Conservation (phyloP, 164 flowering plant species). For the Cinnamomum micranthum region DNA sequence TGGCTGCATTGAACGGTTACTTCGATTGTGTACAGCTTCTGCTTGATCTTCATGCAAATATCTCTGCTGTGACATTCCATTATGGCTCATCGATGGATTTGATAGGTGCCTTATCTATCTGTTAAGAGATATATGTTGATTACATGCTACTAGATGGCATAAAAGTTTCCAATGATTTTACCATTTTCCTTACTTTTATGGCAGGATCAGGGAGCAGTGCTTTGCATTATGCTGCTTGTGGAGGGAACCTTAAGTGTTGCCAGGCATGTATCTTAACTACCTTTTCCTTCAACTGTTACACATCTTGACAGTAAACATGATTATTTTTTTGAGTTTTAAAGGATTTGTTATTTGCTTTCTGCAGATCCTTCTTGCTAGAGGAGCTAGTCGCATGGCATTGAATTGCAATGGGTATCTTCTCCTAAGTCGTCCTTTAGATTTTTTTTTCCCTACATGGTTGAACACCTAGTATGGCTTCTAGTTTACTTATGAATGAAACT, state of each 20-base stretch:
- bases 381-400: conserved; percentile 71
- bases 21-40: conserved; percentile 89
- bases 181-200: not conserved
- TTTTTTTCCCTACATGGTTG: not conserved
- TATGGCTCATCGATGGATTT: conserved; percentile 94
- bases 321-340: not conserved
- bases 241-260: conserved; percentile 93
- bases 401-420: conserved; percentile 89
- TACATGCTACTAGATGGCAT: not conserved
- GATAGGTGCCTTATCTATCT: conserved; percentile 51
- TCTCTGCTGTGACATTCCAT: conserved; percentile 78
- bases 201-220: conserved; percentile 98
- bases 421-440: not conserved
- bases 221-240: conserved; percentile 97
- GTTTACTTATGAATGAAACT: not conserved
- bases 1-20: conserved; percentile 95
- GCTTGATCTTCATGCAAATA: conserved; percentile 77
- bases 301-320: not conserved
- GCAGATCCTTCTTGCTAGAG: conserved; percentile 90
- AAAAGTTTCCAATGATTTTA: not conserved
- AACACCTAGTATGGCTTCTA: not conserved
- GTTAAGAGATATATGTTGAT: not conserved
- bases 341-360: conserved; percentile 8
- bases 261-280: conserved; percentile 44
- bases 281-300: not conserved